These are phyloP conservation scores for Mycogone perniciosa DNA, from an alignment of 2,329 filamentous ascomycete species.

Conservation along the genomic window DNA sequence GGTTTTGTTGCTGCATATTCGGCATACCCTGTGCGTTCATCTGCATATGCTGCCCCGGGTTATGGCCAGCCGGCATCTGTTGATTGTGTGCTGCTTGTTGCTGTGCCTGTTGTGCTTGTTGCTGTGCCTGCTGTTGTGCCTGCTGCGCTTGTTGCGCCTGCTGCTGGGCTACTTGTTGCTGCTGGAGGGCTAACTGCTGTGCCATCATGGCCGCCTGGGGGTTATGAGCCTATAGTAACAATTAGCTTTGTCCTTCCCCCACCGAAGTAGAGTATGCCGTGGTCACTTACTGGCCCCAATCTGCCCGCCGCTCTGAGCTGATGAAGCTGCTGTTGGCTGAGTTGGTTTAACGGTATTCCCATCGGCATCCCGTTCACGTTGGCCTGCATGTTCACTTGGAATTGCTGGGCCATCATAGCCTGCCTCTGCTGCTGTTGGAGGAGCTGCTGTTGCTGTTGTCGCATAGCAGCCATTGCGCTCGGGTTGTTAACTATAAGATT, in stretches of 20 bases:
- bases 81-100: slow-evolving; percentile 33
- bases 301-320: slow-evolving; percentile 40
- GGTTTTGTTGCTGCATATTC: slow-evolving; percentile 37
- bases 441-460: slow-evolving; percentile 54
- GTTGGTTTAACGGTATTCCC: slow-evolving; percentile 42
- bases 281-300: slow-evolving; percentile 35
- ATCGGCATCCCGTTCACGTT: slow-evolving; percentile 41
- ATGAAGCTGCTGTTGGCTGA: slow-evolving; percentile 46
- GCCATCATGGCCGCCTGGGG: slow-evolving; percentile 34
- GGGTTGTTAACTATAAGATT: slow-evolving; percentile 30
- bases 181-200: slow-evolving; percentile 43
- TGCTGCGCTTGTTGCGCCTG: slow-evolving; percentile 33
- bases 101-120: slow-evolving; percentile 36
- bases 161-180: slow-evolving; percentile 30
- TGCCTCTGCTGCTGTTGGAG: slow-evolving; percentile 51
- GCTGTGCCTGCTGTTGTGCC: slow-evolving; percentile 32
- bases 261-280: not conserved
- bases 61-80: slow-evolving; percentile 35
- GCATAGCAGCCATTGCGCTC: slow-evolving; percentile 34
- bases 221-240: slow-evolving; percentile 21
- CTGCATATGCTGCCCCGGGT: slow-evolving; percentile 41
- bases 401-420: slow-evolving; percentile 48
- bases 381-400: slow-evolving; percentile 46
- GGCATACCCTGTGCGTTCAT: slow-evolving; percentile 44
- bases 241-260: not conserved